Base-by-base conservation (phyloP, 2,329 filamentous ascomycete genomes). In the Trichoderma arundinaceum region DNA sequence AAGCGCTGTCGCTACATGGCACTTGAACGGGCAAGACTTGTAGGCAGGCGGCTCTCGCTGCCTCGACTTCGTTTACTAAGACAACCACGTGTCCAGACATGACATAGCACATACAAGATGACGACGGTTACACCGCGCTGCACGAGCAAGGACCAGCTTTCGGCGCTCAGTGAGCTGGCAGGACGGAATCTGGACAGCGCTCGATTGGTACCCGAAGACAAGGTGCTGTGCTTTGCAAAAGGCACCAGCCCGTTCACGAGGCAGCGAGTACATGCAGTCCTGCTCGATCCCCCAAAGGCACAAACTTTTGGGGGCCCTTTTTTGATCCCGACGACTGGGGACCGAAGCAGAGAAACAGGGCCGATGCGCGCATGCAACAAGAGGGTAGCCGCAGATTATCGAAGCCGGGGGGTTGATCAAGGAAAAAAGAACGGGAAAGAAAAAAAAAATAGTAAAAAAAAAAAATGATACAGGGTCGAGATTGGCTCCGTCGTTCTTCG, bases 401-500 rank as follows among this genome's bases (percentile, higher is more conserved):
- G 41, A 58, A 46, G 7, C 54, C 28, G 41, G 41, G 39, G 41
- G 15, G 8, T 4, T 10, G 43, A 5, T 6, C 12, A 17, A 46
- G 43, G n/a, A 5, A 46, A 17, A 46, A 19, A 46, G 43, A 46
- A 46, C 6, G 12, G 17, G 19, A 33, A 52, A 44, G 32, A 38
- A 12, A 35, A 35, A 9, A 43, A 17, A 39, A n/a, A 15, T 2
- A 39, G 7, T 6, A 32, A 15, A 35, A 17, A 32, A 39, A n/a
- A 22, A 59, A 28, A 38, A 13, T 7, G 12, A 9, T 56, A 28
- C 38, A 61, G 10, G 4, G 48, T 32, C 35, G 10, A 41, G 49
- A 38, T 54, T 22, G 49, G 48, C 59, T 46, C 38, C 28, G 28
- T 62, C 59, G 59, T 62, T 46, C 38, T 43, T 38, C 38, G 49